These are phyloP conservation scores for Pelomyxa schiedti DNA, from an alignment of 78 protist genomes.

Conservation along the genomic window DNA sequence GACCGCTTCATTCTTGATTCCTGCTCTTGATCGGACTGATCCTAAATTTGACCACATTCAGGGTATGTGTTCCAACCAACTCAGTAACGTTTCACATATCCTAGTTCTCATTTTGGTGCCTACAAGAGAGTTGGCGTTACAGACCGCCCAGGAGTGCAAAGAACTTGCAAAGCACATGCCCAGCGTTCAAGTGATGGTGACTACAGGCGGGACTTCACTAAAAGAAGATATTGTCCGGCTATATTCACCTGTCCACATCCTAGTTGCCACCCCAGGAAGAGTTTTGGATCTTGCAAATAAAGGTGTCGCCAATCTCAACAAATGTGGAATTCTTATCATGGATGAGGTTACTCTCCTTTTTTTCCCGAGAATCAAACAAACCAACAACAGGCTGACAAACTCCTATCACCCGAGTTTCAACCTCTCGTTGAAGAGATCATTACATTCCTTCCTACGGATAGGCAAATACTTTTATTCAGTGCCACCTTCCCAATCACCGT, in stretches of 20 bases:
- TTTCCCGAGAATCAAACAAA: too few relatives aligned
- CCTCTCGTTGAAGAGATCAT: constrained; percentile 66
- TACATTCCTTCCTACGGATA: constrained; percentile 43
- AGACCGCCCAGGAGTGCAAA: constrained; percentile 81
- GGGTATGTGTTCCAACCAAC: too few relatives aligned
- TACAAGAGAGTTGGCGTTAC: constrained; percentile 95
- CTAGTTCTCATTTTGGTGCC: constrained; percentile 90
- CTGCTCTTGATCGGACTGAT: constrained; percentile 78
- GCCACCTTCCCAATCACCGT: constrained; percentile 97
- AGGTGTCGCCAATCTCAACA: constrained; percentile 40
- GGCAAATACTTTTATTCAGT: constrained; percentile 86
- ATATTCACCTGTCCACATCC: constrained; percentile 74
- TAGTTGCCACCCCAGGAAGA: constrained; percentile 95
- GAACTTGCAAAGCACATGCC: constrained; percentile 84
- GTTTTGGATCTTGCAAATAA: constrained; percentile 69
- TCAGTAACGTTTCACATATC: not conserved
- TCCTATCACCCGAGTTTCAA: constrained; percentile 89
- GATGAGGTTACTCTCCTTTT: constrained; percentile 74
- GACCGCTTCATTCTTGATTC: constrained; percentile 91
- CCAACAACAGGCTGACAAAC: constrained; percentile 95
- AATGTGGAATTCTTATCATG: constrained; percentile 65
- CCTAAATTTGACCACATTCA: constrained; percentile 56
- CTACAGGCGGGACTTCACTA: constrained; percentile 90
- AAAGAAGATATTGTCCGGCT: constrained; percentile 52
- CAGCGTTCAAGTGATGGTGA: constrained; percentile 75